Evolutionary conservation across 805 yeast species (phyloP), one percentile per base, ranked within the genome.

Genomic region (Candida taoyuanica): DNA sequence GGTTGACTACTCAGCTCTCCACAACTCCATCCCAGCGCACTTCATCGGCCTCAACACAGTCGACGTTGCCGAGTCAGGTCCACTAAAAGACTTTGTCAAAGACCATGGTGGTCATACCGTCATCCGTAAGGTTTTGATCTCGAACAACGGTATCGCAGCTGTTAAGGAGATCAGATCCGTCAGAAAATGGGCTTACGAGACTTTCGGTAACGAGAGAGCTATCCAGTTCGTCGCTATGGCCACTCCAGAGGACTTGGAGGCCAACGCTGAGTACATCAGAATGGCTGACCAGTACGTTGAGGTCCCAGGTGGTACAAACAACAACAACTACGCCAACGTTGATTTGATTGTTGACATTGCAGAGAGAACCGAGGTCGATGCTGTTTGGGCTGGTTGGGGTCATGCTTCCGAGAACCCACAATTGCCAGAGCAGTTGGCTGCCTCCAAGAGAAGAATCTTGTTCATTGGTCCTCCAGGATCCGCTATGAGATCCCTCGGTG

Each of bases 341-440:
- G 98, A 93, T 51, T 72, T 93, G 46, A 93, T 93, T 62, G 97
- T 93, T 33, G 99, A 93, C 56, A 71, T 93, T 34, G 99, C 99
- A 26, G 98, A 93, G 68, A 83, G 97, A 69, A 83, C 95, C 31
- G 78, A 86, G 49, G 97, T 85, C 40, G 95, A 93, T 62, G 99
- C 98, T 18, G 99, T 93, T 42, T 93, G 99, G 99, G 99, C 99
- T 25, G 99, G 99, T 56, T 93, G 99, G 99, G 99, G 99, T 56
- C 98, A 94, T 62, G 99, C 99, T 20, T 86, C 96, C n/a, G 99
- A 93, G 70, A 91, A 94, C 67, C 99, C 99, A 19, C 63, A 70
- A 33, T 76, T 93, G 49, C 99, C 99, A 20, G 98, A 93, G 65
- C 78, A 75, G 64, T 73, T 93, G 61, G 97, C 98, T 13, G 81